phyloP scores from a whole-genome alignment of 2,329 filamentous ascomycete species.

The Diplodia sapinea region DNA sequence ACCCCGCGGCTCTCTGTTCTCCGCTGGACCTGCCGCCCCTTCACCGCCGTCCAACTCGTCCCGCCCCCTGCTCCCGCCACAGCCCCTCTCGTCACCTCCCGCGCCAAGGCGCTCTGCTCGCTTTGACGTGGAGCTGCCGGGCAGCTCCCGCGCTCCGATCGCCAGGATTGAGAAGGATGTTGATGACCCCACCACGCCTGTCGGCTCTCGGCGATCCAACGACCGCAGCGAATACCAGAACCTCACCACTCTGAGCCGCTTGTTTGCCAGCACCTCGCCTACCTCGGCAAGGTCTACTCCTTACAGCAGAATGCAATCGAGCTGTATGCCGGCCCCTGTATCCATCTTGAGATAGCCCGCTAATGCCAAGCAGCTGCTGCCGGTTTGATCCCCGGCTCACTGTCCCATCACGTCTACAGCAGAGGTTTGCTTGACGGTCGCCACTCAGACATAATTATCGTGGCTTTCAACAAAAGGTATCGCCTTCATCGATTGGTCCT shows the following conservation, averaged over 20 bases:
- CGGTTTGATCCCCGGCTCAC: constrained; percentile 46
- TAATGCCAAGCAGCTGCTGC: constrained; percentile 20
- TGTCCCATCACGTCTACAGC: constrained; percentile 60
- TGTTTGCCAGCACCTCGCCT: constrained; percentile 53
- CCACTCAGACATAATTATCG: constrained; percentile 61
- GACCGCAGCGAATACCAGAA: constrained; percentile 49
- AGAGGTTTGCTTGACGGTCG: constrained; percentile 58
- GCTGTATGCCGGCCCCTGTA: constrained; percentile 36
- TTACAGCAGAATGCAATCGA: constrained; percentile 47
- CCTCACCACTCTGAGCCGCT: constrained; percentile 51
- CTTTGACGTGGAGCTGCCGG: constrained; percentile 15
- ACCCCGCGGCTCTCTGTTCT: constrained; percentile 6
- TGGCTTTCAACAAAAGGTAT: constrained; percentile 60
- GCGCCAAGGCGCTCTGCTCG: constrained; percentile 18
- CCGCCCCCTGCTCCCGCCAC: constrained; percentile 7
- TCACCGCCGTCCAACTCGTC: constrained; percentile 22
- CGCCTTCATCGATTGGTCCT: constrained; percentile 61
- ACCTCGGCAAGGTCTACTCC: constrained; percentile 49
- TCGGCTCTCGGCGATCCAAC: constrained; percentile 39
- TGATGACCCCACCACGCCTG: constrained; percentile 54
- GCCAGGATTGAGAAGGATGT: constrained; percentile 55
- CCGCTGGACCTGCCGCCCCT: constrained; percentile 28
- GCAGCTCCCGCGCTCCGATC: constrained; percentile 16
- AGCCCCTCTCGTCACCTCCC: constrained; percentile 14
- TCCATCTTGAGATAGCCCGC: background rate